Conservation (phyloP, 2,329 filamentous ascomycete genomes). For the Cercospora berteroae region DNA sequence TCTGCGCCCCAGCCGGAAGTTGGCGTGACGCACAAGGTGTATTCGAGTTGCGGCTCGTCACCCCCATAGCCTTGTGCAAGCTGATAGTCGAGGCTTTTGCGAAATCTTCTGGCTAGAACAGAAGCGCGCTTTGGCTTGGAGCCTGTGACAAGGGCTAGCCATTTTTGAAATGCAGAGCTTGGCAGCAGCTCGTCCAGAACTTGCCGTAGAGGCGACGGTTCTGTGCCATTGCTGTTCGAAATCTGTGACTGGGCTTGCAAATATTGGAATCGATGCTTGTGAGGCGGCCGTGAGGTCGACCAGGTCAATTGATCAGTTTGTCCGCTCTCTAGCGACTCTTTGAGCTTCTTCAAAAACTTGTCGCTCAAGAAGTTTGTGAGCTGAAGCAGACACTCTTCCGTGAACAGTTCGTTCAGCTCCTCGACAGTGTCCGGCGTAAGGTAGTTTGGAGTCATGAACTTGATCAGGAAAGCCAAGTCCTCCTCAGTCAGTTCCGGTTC, state of each 20-base stretch:
- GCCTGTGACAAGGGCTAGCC: constrained; percentile 80
- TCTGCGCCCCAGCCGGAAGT: constrained; percentile 80
- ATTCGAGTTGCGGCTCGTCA: constrained; percentile 73
- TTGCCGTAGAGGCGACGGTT: constrained; percentile 63
- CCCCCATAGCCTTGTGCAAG: constrained; percentile 79
- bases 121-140: constrained; percentile 71
- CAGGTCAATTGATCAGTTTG: constrained; percentile 46
- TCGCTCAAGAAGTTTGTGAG: constrained; percentile 74
- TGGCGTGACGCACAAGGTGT: constrained; percentile 84
- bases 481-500: constrained; percentile 65
- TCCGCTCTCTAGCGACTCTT: constrained; percentile 65
- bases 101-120: constrained; percentile 80
- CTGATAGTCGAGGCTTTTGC: constrained; percentile 84
- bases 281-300: constrained; percentile 70
- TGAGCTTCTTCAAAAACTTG: constrained; percentile 72
- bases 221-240: constrained; percentile 26
- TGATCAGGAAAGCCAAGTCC: constrained; percentile 85
- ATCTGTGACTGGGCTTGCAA: constrained; percentile 51
- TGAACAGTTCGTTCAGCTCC: constrained; percentile 75
- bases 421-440: constrained; percentile 88
- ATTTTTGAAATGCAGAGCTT: constrained; percentile 81
- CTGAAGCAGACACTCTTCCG: constrained; percentile 78
- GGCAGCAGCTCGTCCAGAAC: constrained; percentile 80
- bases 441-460: constrained; percentile 87
- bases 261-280: constrained; percentile 93